Evolutionary conservation across 225 moss, liverwort and hornwort genomes (phyloP).

Genomic region (Takakia lepidozioides): DNA sequence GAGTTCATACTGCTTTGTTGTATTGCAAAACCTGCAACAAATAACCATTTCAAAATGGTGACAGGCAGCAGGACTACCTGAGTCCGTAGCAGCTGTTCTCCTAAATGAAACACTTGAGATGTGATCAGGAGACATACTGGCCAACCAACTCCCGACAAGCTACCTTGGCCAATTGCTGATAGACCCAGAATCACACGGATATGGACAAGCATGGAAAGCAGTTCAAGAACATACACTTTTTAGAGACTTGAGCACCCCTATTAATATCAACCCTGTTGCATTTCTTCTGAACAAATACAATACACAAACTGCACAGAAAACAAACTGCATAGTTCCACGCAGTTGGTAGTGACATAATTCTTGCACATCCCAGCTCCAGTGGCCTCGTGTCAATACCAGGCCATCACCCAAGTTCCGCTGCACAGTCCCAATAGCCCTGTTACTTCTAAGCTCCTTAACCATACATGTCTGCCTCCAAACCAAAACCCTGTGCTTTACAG

Average conservation of each 20-base stretch:
- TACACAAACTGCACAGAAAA: not conserved
- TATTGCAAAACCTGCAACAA: slow-evolving; percentile 80
- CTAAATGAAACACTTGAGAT: not conserved
- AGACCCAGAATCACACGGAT: too few species aligned
- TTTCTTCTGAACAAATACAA: too few species aligned
- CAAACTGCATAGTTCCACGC: slow-evolving; percentile 82
- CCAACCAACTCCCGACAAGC: not conserved
- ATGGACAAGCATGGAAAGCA: too few species aligned
- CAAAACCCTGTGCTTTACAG: not conserved
- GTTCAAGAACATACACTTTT: too few species aligned
- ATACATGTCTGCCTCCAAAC: not conserved
- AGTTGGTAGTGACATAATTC: slow-evolving; percentile 58
- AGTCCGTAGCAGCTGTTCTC: too few species aligned
- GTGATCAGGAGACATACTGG: not conserved
- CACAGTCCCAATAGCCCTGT: slow-evolving; percentile 9
- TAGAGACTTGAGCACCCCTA: too few species aligned
- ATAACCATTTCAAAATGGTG: too few species aligned
- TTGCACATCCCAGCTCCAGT: slow-evolving; percentile 83
- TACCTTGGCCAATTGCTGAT: too few species aligned
- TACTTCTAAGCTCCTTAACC: not conserved
- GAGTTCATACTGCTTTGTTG: slow-evolving; percentile 64
- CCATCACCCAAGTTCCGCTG: slow-evolving; percentile 71
- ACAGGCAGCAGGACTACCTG: too few species aligned
- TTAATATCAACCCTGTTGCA: too few species aligned
- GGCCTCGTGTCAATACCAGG: slow-evolving; percentile 83